Percentiles rank a stretch among this genome's conserved stretches.
These are phyloP conservation scores for Neurospora terricola DNA, from an alignment of 495 filamentous ascomycete genomes.

Conservation along the genomic window DNA sequence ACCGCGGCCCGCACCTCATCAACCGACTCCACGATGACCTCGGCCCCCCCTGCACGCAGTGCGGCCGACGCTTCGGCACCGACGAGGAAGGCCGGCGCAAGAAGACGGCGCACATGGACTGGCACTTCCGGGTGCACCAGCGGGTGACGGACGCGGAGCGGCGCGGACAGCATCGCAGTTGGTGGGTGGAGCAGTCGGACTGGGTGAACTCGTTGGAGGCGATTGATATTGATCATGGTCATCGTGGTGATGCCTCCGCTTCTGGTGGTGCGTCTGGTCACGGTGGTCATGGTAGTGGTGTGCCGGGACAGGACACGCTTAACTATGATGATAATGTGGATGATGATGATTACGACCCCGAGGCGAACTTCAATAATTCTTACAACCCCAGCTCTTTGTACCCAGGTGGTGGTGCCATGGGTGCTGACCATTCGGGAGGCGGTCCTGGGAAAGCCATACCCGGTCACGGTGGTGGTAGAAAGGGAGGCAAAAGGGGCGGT, in stretches of 20 bases:
- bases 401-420: background rate
- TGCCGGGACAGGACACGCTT: background rate
- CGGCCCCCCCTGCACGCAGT: constrained; percentile 80
- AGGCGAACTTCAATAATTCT: background rate
- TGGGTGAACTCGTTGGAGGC: constrained; percentile 80
- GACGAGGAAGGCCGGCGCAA: constrained; percentile 68
- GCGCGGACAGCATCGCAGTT: constrained; percentile 77
- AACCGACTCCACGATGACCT: constrained; percentile 63
- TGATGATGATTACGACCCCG: background rate
- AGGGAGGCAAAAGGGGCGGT: background rate
- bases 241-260: background rate
- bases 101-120: constrained; percentile 92
- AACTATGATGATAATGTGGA: background rate
- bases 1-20: constrained; percentile 61
- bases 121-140: constrained; percentile 93
- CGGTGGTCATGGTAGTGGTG: background rate
- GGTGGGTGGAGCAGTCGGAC: constrained; percentile 90
- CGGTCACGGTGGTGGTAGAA: background rate
- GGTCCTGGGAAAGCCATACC: background rate
- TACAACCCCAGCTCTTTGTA: background rate
- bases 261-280: background rate
- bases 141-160: constrained; percentile 73
- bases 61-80: constrained; percentile 73
- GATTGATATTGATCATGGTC: constrained; percentile 48
- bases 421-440: constrained; percentile 3